Evolutionary conservation across 2,329 filamentous ascomycete species (phyloP).

Genomic region (Trichoderma aggressivum): DNA sequence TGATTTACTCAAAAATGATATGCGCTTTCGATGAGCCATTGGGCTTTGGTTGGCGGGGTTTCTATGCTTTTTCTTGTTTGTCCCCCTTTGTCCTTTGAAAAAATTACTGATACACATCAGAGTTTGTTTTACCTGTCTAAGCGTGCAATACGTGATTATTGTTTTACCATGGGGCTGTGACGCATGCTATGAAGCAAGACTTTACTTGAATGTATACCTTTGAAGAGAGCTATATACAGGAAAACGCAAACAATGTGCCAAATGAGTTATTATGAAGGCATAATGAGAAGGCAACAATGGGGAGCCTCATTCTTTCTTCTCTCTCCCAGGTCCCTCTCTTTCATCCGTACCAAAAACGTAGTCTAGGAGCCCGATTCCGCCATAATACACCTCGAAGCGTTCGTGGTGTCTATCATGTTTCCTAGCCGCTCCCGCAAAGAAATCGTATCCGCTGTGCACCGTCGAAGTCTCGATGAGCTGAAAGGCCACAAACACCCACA

Average conservation of each 20-base stretch:
- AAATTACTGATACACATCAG: not conserved
- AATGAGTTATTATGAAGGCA: not conserved
- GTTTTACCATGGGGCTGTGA: not conserved
- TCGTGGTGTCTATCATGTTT: slow-evolving; percentile 58
- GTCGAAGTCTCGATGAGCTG: slow-evolving; percentile 51
- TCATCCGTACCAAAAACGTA: slow-evolving; percentile 48
- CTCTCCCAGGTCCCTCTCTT: slow-evolving; percentile 21
- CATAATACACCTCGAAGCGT: slow-evolving; percentile 53
- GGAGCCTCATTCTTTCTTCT: not conserved
- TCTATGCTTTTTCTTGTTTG: not conserved
- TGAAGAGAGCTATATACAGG: not conserved
- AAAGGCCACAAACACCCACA: slow-evolving; percentile 47
- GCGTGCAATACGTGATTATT: not conserved
- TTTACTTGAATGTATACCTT: not conserved
- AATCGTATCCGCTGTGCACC: slow-evolving; percentile 58
- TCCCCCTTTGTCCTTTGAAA: not conserved
- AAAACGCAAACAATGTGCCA: not conserved
- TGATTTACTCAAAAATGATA: not conserved
- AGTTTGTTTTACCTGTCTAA: not conserved
- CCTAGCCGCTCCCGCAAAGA: slow-evolving; percentile 44
- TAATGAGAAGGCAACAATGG: rapidly evolving
- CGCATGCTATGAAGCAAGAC: not conserved
- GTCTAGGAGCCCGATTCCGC: slow-evolving; percentile 50
- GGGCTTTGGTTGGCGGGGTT: not conserved
- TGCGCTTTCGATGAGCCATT: not conserved